phyloP scores from a whole-genome alignment of 2,329 filamentous ascomycete genomes.

The Stagonosporopsis tanaceti region DNA sequence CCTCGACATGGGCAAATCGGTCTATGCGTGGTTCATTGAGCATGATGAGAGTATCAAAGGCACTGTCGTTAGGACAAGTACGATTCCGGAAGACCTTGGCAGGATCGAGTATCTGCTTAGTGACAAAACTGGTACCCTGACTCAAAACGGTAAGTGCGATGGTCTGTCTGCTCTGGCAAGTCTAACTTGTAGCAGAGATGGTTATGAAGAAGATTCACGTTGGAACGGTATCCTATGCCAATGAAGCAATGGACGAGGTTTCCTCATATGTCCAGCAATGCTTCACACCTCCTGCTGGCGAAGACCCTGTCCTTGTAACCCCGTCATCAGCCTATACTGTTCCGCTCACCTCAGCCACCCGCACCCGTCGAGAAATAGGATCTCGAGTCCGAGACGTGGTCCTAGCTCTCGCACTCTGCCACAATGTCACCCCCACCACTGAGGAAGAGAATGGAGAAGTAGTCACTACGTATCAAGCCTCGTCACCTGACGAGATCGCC shows the following conservation, averaged over 20 bases:
- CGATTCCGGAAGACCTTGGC: slow-evolving; percentile 94
- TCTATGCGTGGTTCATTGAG: slow-evolving; percentile 96
- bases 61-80: slow-evolving; percentile 93
- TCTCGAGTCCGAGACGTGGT: slow-evolving; percentile 92
- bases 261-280: slow-evolving; percentile 83
- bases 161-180: not conserved
- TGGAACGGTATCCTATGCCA: slow-evolving; percentile 96
- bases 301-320: slow-evolving; percentile 65
- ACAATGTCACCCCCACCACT: slow-evolving; percentile 93
- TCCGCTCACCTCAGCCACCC: slow-evolving; percentile 71
- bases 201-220: slow-evolving; percentile 99
- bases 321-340: slow-evolving; percentile 75
- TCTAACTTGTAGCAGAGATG: slow-evolving; percentile 70
- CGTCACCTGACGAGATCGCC: slow-evolving; percentile 96
- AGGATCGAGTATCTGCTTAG: slow-evolving; percentile 95
- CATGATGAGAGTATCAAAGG: slow-evolving; percentile 87
- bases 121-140: slow-evolving; percentile 97
- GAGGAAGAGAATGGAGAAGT: slow-evolving; percentile 82
- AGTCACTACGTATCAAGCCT: slow-evolving; percentile 90
- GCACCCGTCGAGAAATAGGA: slow-evolving; percentile 91
- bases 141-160: slow-evolving; percentile 73
- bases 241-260: slow-evolving; percentile 99
- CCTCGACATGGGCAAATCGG: slow-evolving; percentile 94
- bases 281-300: slow-evolving; percentile 63
- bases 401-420: slow-evolving; percentile 88